Percentiles rank a stretch among this genome's conserved stretches.
Conservation (phyloP, 306 rosid genomes). For the Prunus kanzakura region DNA sequence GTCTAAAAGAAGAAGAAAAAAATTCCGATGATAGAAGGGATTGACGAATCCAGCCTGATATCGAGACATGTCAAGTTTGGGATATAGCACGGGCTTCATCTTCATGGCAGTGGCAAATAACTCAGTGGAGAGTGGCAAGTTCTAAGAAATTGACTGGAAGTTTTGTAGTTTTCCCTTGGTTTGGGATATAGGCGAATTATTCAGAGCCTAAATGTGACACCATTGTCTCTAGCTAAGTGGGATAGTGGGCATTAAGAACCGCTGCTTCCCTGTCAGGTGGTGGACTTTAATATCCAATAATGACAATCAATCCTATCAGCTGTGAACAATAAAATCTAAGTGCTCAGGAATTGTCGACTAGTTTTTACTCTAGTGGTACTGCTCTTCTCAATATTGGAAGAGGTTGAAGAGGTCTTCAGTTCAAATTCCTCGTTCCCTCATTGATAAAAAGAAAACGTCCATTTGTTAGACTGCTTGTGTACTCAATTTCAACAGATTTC, state of each 20-base stretch:
- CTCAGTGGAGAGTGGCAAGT: not conserved
- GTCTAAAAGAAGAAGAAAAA: not conserved
- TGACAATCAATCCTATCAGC: not conserved
- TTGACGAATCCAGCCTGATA: not conserved
- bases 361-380: too few species aligned
- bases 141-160: not conserved
- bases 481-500: too few species aligned
- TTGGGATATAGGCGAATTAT: not conserved
- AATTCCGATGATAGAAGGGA: not conserved
- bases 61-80: not conserved
- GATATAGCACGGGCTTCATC: not conserved
- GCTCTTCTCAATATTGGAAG: too few species aligned
- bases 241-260: too few species aligned
- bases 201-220: not conserved
- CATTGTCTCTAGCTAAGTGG: not conserved
- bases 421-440: too few species aligned
- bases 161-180: not conserved
- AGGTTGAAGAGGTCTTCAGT: too few species aligned
- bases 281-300: not conserved
- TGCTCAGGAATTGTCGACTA: too few species aligned
- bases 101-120: not conserved
- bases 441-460: too few species aligned
- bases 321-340: too few species aligned
- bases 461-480: too few species aligned
- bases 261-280: not conserved